phyloP scores from a whole-genome alignment of 2,329 filamentous ascomycete genomes.

The Microcera coccophila region DNA sequence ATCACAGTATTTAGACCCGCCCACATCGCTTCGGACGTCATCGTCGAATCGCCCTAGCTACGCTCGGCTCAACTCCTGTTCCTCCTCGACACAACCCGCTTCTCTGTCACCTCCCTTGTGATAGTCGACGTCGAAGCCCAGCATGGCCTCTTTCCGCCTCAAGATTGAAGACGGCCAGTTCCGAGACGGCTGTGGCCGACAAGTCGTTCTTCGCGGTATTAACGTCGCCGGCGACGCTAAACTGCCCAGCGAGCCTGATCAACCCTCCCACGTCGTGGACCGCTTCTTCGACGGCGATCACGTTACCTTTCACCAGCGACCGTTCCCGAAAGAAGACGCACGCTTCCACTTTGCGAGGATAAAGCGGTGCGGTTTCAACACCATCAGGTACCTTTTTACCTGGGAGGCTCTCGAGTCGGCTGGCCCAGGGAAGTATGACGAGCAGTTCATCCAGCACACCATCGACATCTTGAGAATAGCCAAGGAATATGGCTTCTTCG shows the following conservation, averaged over 20 bases:
- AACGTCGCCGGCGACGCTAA: conserved; percentile 92
- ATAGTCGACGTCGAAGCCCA: conserved; percentile 1
- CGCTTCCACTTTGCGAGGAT: conserved; percentile 81
- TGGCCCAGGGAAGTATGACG: conserved; percentile 87
- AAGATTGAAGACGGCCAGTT: conserved; percentile 83
- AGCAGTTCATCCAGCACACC: conserved; percentile 88
- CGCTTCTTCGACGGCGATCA: conserved; percentile 90
- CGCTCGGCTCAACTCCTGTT: conserved; percentile 3
- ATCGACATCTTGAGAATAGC: conserved; percentile 79
- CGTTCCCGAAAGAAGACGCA: conserved; percentile 79
- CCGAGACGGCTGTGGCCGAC: conserved; percentile 73
- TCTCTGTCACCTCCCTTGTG: background rate
- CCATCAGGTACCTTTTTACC: conserved; percentile 92
- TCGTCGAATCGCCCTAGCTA: background rate
- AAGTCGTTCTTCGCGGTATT: conserved; percentile 87
- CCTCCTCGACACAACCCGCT: background rate
- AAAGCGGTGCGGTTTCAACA: conserved; percentile 90
- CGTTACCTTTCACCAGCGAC: conserved; percentile 82
- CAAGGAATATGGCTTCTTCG: conserved; percentile 86
- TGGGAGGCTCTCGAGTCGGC: conserved; percentile 98
- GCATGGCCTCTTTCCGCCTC: conserved; percentile 72
- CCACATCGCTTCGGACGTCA: background rate
- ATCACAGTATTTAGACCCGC: background rate
- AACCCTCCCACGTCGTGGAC: conserved; percentile 72
- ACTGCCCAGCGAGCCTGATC: conserved; percentile 74